Base-by-base conservation (phyloP, 2,329 filamentous ascomycete genomes). In the Aspergillus transmontanensis region DNA sequence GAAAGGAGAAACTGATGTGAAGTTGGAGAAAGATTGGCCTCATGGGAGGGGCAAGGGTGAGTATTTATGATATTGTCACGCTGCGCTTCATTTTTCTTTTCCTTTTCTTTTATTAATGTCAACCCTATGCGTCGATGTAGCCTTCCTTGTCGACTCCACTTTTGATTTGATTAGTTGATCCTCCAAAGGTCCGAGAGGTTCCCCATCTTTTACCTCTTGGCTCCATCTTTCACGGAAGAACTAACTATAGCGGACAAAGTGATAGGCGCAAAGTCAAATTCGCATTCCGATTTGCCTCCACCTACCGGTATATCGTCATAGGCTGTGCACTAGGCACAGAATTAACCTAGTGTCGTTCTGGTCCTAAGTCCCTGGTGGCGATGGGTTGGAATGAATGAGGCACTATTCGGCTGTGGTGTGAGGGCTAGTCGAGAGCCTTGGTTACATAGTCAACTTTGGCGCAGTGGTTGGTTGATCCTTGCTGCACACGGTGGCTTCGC, bases 401-500 rank as follows among this genome's bases (percentile, higher is more conserved):
- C 50, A 53, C 46, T 39, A 45, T 59, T 59, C 34, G 57, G 39
- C n/a, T 34, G n/a, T 51, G 36, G 59, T 23, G 41, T 23, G 41
- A 14, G 28, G 51, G 41, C 34, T 50, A 30, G 32, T n/a, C 12
- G 16, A 12, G 11, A 45, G 51, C 59, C 56, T 58, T 48, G 46
- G 58, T 56, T 58, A 23, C 53, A 58, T 39, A 45, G 28, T 51
- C 41, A 30, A 54, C 36, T 45, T 46, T 51, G 45, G 39, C 58
- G 16, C 11, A 57, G 14, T 58, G 45, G 58, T 65, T 65, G 63
- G 63, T 32, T 57, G 61, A 60, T 60, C 58, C 26, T 32, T 39
- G 50, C 61, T 63, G 12, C 58, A 63, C 58, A 48, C 26, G 50
- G 63, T 65, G 63, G 60, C 45, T 57, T 58, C 12, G 41, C 63